These are phyloP conservation scores for Lachnellula cervina DNA, from an alignment of 2,329 filamentous ascomycete species.

Conservation along the genomic window DNA sequence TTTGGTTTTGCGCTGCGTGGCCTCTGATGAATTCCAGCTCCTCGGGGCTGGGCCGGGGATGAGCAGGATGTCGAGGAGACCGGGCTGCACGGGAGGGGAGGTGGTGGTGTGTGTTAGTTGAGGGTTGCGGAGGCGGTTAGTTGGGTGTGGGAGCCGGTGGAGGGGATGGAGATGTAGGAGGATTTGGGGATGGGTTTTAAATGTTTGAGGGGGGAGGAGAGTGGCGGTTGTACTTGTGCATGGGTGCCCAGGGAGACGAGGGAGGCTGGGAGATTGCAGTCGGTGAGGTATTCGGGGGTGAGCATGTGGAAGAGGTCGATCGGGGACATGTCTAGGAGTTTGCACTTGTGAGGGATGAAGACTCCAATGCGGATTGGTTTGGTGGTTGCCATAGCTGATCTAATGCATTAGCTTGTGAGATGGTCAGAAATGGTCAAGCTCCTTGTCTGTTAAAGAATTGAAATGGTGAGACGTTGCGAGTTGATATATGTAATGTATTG, in stretches of 20 bases:
- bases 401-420: no score
- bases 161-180: conserved; percentile 42
- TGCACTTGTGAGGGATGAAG: conserved; percentile 42
- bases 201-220: no score
- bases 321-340: conserved; percentile 47
- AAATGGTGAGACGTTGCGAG: no score
- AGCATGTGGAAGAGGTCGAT: conserved; percentile 46
- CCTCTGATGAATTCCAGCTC: no score
- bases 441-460: no score
- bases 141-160: conserved; percentile 34
- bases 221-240: conserved; percentile 25
- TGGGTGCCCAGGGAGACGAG: conserved; percentile 39
- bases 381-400: conserved; percentile 3
- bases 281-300: conserved; percentile 42
- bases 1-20: conserved; percentile 35
- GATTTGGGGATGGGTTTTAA: conserved; percentile 18
- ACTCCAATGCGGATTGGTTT: conserved; percentile 43
- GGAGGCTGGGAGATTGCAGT: conserved; percentile 33
- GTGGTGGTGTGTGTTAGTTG: conserved; percentile 43
- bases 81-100: conserved; percentile 44
- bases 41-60: conserved; percentile 29
- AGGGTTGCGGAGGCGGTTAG: conserved; percentile 39
- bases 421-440: no score
- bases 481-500: no score
- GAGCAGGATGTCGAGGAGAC: conserved; percentile 46